Evolutionary conservation across 371 early-diverging fungal genomes (phyloP), one percentile per base, ranked within the genome.

Genomic region (Mortierella sp.): DNA sequence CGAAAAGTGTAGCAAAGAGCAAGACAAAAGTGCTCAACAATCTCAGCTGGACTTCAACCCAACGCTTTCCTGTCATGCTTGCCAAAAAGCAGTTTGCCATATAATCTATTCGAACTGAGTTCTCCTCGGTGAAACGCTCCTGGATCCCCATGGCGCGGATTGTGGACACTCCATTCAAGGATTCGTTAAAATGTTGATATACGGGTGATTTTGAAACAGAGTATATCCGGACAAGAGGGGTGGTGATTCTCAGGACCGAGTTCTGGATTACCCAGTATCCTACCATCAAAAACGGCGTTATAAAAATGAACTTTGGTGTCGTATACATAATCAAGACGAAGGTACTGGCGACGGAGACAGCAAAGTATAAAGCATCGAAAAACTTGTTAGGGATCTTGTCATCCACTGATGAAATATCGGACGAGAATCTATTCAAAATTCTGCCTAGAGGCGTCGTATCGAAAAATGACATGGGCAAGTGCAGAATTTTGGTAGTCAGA

Each of bases 11-110:
- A 10, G 92, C 89, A 29, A 86, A 84, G 34, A 93, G 87, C 64
- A 93, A 87, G 51, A 94, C 91, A 57, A 87, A 75, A 9, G 89
- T 87, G 19, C 90, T 90, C 67, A 90, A 74, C 1, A 93, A 86
- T 82, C 98, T 96, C 28, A 98, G 88, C 35, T 98, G 93, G 15
- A 97, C 89, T 35, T 96, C 96, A 19, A 97, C 80, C 95, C 98
- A 98, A 45, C 98, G 94, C 64, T 96, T 96, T 57, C 92, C 88
- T 0, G 90, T 86, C 35, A 96, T 84, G 6, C 89, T 91, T 2
- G 96, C 93, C 83, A 92, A 94, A 68, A 92, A 94, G 0, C 95
- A 96, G 49, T 88, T 87, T 70, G 90, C 91, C 77, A 96, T 96
- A 67, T 85, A 83, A 72, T 97, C 97, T 37, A 96, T 74, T 55